Evolutionary conservation across 1,284 basidiomycete genomes (phyloP).

Genomic region (Malassezia japonica): DNA sequence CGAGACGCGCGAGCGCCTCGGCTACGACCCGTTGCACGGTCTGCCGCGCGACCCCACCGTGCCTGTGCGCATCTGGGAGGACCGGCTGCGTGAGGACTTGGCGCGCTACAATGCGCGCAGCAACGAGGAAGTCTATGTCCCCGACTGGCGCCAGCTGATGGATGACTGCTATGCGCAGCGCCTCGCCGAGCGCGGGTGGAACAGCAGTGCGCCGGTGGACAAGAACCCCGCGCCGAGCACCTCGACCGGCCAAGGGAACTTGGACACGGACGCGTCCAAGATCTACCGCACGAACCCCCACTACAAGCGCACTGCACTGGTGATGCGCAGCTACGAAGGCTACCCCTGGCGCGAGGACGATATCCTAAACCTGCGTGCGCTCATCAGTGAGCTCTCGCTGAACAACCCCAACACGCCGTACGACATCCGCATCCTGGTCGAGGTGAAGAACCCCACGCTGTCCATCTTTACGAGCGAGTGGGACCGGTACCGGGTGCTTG

Average conservation of each 20-base stretch:
- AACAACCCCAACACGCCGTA: constrained; percentile 48
- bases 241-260: not conserved
- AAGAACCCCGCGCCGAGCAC: not conserved
- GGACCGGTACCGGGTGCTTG: constrained; percentile 45
- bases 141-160: constrained; percentile 47
- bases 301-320: constrained; percentile 44
- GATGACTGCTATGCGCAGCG: constrained; percentile 43
- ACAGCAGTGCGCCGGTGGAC: constrained; percentile 29
- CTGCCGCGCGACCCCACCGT: constrained; percentile 16
- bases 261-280: not conserved
- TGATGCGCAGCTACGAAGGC: constrained; percentile 46
- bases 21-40: constrained; percentile 39
- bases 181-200: constrained; percentile 34
- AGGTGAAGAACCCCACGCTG: constrained; percentile 42
- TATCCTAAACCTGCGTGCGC: constrained; percentile 46
- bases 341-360: constrained; percentile 48
- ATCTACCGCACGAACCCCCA: constrained; percentile 36
- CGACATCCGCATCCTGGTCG: constrained; percentile 47
- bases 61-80: constrained; percentile 41
- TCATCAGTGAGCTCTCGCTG: constrained; percentile 46
- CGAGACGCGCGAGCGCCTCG: constrained; percentile 17
- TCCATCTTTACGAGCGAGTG: constrained; percentile 47
- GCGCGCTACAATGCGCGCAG: constrained; percentile 7
- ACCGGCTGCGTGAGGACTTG: constrained; percentile 31
- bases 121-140: constrained; percentile 15